These are phyloP conservation scores for Porphyra umbilicalis DNA, from an alignment of 31 red algal genomes.

Conservation along the genomic window DNA sequence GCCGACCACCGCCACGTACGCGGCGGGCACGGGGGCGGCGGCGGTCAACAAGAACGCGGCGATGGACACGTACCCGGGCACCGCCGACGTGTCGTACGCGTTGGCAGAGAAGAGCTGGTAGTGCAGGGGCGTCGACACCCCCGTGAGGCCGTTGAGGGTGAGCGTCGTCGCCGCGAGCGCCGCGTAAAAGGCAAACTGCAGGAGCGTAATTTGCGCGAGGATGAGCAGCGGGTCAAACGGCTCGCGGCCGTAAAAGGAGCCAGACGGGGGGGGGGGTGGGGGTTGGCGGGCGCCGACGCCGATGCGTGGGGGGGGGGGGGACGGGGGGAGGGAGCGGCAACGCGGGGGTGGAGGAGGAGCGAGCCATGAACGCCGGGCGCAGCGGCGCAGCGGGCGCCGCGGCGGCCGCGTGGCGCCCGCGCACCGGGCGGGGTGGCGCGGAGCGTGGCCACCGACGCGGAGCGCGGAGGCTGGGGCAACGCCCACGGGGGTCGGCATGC, in stretches of 20 bases:
- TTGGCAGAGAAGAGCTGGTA: constrained; percentile 54
- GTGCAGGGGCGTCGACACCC: constrained; percentile 23
- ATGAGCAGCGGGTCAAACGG: constrained; percentile 59
- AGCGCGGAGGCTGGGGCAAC: not conserved
- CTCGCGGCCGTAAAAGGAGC: constrained; percentile 42
- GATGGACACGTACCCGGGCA: constrained; percentile 53
- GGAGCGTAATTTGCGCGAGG: constrained; percentile 41
- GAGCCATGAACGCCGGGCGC: not conserved
- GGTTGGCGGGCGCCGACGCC: not conserved
- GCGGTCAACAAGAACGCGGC: constrained; percentile 41
- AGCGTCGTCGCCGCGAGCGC: constrained; percentile 13
- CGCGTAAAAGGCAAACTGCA: constrained; percentile 44
- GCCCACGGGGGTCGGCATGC: not conserved
- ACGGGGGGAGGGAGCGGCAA: not conserved
- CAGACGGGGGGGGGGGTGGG: not conserved
- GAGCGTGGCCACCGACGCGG: not conserved
- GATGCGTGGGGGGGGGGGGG: not conserved
- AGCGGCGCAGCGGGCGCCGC: not conserved
- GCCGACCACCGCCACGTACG: constrained; percentile 49
- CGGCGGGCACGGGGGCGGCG: constrained; percentile 21
- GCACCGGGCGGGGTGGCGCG: not conserved
- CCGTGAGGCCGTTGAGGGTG: constrained; percentile 31
- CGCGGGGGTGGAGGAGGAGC: not conserved
- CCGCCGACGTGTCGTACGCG: constrained; percentile 27
- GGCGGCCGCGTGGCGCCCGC: not conserved